Evolutionary conservation across 805 yeast genomes (phyloP), one percentile per base, ranked within the genome.

Genomic region (Candida maesae): DNA sequence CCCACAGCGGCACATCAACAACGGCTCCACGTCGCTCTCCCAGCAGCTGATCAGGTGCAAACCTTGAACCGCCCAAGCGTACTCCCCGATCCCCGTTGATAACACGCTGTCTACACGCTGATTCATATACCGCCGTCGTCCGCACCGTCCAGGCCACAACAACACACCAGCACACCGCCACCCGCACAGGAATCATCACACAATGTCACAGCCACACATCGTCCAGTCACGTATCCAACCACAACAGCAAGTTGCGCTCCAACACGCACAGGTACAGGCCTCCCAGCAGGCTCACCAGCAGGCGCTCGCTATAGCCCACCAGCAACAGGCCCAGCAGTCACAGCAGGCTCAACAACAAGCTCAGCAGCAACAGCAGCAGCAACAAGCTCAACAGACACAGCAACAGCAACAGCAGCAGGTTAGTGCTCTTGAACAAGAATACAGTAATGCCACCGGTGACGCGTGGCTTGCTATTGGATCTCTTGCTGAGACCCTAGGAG

Each of bases 401-500:
- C 33, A 21, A 29, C 32, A n/a, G 4, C 38, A 27, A 19, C 12
- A 33, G 9, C 39, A 38, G 33, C 39, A 17, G 36, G 41, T 58
- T 35, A 69, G 60, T 25, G 65, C 58, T 44, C 55, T 54, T 41
- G 56, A 55, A 18, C 56, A 51, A 34, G 58, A 55, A 19, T 58
- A 58, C 59, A 70, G 60, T 31, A 66, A 62, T 47, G 80, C 87
- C 36, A 81, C 87, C 18, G 80, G 86, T 2, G 84, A 82, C 40
- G 84, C 96, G 4, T 89, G 96, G 96, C 67, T 85, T 35, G 89
- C 95, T 15, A 78, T 88, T 41, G 96, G 96, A 16, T 76, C 87
- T 8, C 72, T 89, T 49, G 96, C 98, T 17, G 97, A 91, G 60
- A 71, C 87, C 37, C 68, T 93, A 44, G 95, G 91, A 16, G 95